Evolutionary conservation across 2,329 filamentous ascomycete genomes (phyloP), one percentile per base, ranked within the genome.

Genomic region (Sporothrix mexicana): DNA sequence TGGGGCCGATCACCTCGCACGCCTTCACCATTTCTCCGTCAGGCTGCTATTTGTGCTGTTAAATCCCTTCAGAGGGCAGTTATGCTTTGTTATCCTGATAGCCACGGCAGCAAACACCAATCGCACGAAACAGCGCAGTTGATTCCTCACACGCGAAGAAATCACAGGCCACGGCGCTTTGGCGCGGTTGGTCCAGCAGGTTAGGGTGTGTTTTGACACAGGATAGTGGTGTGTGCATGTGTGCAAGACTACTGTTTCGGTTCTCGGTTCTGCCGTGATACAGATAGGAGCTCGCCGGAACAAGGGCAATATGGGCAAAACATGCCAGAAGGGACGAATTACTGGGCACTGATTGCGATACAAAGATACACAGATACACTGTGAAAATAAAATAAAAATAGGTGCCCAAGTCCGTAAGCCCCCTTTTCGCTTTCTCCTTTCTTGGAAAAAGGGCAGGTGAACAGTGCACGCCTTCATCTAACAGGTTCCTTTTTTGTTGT

Each of bases 231-330:
- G 30, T 36, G 30, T 36, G 30, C 30, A 36, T 36, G 4, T 36
- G 51, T 23, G 23, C 51, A 55, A 53, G 23, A 17, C 30, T 57
- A 10, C 41, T 25, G 41, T 17, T 66, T 66, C n/a, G 61, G 41
- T 51, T 17, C 3, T 55, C 66, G 47, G 66, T 23, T 55, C 25
- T 41, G 66, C 47, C 47, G 47, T 9, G 66, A 15, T n/a, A 20
- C 66, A 20, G 66, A 68, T 68, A 68, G 66, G 66, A 68, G 47
- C 23, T 68, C 25, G 66, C 66, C 66, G 66, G 47, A 53, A 25
- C 25, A 55, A 68, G 66, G 25, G 23, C 25, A 17, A 9, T 17
- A 62, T 7, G 6, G 12, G 25, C 9, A 43, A 15, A 20, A 5
- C 8, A 25, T 66, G 41, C 41, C 23, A 47, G 47, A 12, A 8